Conservation (phyloP, 2,329 filamentous ascomycete genomes). For the Ceratocystis albifundus region DNA sequence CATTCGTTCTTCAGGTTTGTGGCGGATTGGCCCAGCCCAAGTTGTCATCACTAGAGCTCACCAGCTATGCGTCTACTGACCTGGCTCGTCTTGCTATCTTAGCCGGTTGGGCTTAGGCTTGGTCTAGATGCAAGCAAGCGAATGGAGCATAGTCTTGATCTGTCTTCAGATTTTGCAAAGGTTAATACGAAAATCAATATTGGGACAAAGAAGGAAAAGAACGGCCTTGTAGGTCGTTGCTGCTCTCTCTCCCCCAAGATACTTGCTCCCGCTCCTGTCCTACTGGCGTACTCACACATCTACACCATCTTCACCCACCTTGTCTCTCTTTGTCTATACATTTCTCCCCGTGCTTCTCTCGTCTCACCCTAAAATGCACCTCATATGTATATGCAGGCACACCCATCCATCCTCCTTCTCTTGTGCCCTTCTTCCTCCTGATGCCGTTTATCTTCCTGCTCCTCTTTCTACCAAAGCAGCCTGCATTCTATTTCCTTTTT, state of each 20-base stretch:
- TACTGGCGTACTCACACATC: neutral
- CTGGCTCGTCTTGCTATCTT: neutral
- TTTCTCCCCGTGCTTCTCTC: neutral
- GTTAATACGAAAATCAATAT: neutral
- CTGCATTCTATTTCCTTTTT: neutral
- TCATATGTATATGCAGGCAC: slow-evolving; percentile 9
- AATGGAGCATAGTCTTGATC: neutral
- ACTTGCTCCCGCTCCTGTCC: neutral
- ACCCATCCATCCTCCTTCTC: slow-evolving; percentile 12
- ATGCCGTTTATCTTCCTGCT: neutral
- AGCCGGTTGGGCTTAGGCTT: neutral
- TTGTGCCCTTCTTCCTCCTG: neutral
- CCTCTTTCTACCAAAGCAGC: neutral
- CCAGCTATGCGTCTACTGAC: neutral
- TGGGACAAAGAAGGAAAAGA: neutral
- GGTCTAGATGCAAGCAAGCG: slow-evolving; percentile 12
- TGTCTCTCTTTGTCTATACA: slow-evolving; percentile 1
- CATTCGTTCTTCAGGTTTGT: neutral
- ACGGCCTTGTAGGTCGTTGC: neutral
- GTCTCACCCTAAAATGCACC: slow-evolving; percentile 5
- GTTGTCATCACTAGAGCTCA: neutral
- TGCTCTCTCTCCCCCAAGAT: neutral
- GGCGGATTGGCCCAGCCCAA: neutral
- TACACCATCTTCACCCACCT: neutral
- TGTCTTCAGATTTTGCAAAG: neutral